Evolutionary conservation across 2,329 filamentous ascomycete genomes (phyloP).

Genomic region (Aspergillus spinulosporus): DNA sequence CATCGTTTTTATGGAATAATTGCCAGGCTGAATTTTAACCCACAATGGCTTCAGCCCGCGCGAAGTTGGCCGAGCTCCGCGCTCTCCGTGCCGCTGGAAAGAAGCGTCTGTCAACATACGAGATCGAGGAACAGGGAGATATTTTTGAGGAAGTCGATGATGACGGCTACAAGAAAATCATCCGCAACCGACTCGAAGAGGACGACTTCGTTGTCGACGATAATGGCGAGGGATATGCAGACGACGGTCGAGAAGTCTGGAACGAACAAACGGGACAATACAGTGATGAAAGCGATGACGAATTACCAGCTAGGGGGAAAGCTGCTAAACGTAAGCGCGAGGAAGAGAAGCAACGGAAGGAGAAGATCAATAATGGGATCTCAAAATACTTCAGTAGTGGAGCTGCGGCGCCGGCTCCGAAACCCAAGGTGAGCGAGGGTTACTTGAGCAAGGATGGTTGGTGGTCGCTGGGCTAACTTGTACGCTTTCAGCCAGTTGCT

Average conservation of each 20-base stretch:
- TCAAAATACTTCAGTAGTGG: slow-evolving; percentile 91
- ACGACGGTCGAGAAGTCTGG: slow-evolving; percentile 94
- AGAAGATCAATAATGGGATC: slow-evolving; percentile 87
- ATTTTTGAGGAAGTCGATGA: slow-evolving; percentile 97
- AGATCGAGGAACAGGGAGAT: slow-evolving; percentile 78
- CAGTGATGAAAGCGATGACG: slow-evolving; percentile 71
- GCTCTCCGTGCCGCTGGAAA: slow-evolving; percentile 86
- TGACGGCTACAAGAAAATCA: slow-evolving; percentile 94
- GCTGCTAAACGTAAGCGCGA: slow-evolving; percentile 80
- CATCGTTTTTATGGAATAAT: slow-evolving; percentile 6
- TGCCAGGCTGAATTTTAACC: neutral
- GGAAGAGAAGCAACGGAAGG: slow-evolving; percentile 79
- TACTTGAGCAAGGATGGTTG: neutral
- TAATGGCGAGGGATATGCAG: slow-evolving; percentile 93
- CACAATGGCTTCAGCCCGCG: slow-evolving; percentile 37
- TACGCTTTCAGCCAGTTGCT: slow-evolving; percentile 61
- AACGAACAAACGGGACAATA: slow-evolving; percentile 62
- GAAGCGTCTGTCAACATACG: slow-evolving; percentile 83
- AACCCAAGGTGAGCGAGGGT: slow-evolving; percentile 68
- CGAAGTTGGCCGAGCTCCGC: slow-evolving; percentile 67
- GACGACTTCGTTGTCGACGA: slow-evolving; percentile 99
- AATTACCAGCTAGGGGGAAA: slow-evolving; percentile 62
- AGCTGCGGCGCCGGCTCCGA: slow-evolving; percentile 60
- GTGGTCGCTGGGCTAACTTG: slow-evolving; percentile 11
- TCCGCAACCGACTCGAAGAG: slow-evolving; percentile 81